These are phyloP conservation scores for Proliferodiscus dingleyae DNA, from an alignment of 2,329 filamentous ascomycete genomes.

Conservation along the genomic window DNA sequence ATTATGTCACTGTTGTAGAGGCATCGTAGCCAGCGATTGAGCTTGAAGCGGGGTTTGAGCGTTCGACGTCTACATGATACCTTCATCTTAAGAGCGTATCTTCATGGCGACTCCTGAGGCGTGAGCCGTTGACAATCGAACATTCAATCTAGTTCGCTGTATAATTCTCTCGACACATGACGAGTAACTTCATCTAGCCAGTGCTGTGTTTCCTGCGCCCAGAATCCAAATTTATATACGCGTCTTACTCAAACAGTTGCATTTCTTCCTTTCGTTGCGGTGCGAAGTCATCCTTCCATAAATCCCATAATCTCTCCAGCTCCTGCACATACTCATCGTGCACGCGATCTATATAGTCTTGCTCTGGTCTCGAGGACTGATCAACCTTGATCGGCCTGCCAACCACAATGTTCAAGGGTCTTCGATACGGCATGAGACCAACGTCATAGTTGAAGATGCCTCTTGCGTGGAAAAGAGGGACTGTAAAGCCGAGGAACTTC, in stretches of 20 bases:
- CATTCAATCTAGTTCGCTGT: too few species aligned
- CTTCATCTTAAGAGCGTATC: too few species aligned
- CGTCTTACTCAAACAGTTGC: slow-evolving; percentile 53
- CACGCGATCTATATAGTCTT: slow-evolving; percentile 72
- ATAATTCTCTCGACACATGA: too few species aligned
- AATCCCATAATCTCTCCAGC: slow-evolving; percentile 66
- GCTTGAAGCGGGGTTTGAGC: too few species aligned
- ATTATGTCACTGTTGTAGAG: too few species aligned
- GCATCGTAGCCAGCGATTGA: too few species aligned
- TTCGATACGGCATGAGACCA: slow-evolving; percentile 88
- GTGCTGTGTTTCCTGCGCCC: neutral
- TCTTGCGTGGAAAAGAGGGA: slow-evolving; percentile 83
- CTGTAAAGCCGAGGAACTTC: slow-evolving; percentile 82
- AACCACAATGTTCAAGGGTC: slow-evolving; percentile 83
- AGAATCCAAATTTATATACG: neutral
- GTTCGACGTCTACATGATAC: too few species aligned
- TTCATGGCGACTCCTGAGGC: too few species aligned
- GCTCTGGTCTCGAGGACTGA: slow-evolving; percentile 58
- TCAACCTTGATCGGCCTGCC: slow-evolving; percentile 73
- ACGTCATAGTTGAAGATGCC: slow-evolving; percentile 98
- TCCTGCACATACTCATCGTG: slow-evolving; percentile 76
- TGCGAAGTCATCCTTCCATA: slow-evolving; percentile 74
- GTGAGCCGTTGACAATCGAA: too few species aligned
- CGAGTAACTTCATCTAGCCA: neutral
- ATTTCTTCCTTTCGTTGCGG: slow-evolving; percentile 58